These are phyloP conservation scores for Trichopus zeylanicus DNA, from an alignment of 116 monocot species.

Conservation along the genomic window DNA sequence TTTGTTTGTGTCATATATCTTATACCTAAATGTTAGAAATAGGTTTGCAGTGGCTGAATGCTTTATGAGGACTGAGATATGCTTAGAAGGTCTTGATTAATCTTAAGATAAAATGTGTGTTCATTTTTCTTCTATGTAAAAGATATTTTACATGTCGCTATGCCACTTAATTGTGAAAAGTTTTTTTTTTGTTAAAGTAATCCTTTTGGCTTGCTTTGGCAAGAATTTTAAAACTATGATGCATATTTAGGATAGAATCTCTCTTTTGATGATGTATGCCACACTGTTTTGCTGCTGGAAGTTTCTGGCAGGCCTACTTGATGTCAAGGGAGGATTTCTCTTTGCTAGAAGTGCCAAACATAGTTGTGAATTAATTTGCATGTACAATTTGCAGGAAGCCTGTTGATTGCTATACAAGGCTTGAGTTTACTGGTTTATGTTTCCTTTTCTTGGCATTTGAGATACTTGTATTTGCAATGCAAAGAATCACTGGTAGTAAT, in stretches of 20 bases:
- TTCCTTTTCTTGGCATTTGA: not conserved
- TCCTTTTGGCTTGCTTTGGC: not conserved
- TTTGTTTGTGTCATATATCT: constrained; percentile 2
- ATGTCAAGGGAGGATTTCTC: constrained; percentile 71
- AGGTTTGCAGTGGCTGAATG: constrained; percentile 92
- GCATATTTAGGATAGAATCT: not conserved
- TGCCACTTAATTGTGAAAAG: not conserved
- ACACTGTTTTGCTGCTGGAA: not conserved
- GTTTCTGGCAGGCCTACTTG: constrained; percentile 55
- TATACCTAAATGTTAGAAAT: constrained; percentile 93
- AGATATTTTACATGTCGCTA: not conserved
- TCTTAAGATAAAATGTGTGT: not conserved
- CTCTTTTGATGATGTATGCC: not conserved
- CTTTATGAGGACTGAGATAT: constrained; percentile 78
- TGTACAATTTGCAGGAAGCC: constrained; percentile 82
- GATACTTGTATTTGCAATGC: not conserved
- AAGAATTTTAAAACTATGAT: not conserved
- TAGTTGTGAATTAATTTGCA: constrained; percentile 99
- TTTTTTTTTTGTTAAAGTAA: too few species aligned
- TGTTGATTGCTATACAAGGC: constrained; percentile 82
- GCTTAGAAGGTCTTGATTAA: constrained; percentile 73
- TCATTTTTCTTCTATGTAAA: too few species aligned
- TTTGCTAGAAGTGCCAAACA: constrained; percentile 70
- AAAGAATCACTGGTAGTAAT: constrained; percentile 6
- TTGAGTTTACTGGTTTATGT: constrained; percentile 77